phyloP scores from a whole-genome alignment of 2,329 filamentous ascomycete species.

The Pezicula rhizophila region DNA sequence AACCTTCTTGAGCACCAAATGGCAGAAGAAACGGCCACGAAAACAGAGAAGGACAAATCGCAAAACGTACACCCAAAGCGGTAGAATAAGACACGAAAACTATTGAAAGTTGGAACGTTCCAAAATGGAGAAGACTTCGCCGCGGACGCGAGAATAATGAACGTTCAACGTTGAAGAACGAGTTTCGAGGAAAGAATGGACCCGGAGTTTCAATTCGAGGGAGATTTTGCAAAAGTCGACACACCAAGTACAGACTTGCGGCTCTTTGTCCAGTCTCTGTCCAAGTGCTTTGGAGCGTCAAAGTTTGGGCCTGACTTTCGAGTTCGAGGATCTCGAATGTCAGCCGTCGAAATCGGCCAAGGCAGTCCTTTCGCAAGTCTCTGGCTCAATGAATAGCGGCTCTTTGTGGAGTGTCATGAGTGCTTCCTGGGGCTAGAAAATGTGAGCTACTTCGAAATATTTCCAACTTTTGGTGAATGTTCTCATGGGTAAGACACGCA shows the following conservation, averaged over 20 bases:
- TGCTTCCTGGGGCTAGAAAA: conserved; percentile 52
- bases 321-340: conserved; percentile 43
- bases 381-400: conserved; percentile 46
- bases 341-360: conserved; percentile 38
- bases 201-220: neutral
- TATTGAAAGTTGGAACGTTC: conserved; percentile 18
- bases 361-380: conserved; percentile 46
- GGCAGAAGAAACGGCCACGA: conserved; percentile 20
- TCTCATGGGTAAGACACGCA: conserved; percentile 51
- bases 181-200: neutral
- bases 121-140: conserved; percentile 18
- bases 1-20: conserved; percentile 27
- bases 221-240: neutral
- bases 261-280: conserved; percentile 47
- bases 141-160: neutral
- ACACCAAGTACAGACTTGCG: conserved; percentile 31
- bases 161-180: neutral
- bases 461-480: conserved; percentile 54
- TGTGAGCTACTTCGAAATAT: conserved; percentile 20
- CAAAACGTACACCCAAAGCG: conserved; percentile 11
- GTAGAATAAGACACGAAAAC: conserved; percentile 24
- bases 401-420: conserved; percentile 55
- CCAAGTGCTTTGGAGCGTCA: conserved; percentile 42
- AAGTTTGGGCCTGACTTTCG: conserved; percentile 49
- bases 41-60: conserved; percentile 18